Evolutionary conservation across 768 basidiomycete species (phyloP).

Genomic region (Lepiota venenata): DNA sequence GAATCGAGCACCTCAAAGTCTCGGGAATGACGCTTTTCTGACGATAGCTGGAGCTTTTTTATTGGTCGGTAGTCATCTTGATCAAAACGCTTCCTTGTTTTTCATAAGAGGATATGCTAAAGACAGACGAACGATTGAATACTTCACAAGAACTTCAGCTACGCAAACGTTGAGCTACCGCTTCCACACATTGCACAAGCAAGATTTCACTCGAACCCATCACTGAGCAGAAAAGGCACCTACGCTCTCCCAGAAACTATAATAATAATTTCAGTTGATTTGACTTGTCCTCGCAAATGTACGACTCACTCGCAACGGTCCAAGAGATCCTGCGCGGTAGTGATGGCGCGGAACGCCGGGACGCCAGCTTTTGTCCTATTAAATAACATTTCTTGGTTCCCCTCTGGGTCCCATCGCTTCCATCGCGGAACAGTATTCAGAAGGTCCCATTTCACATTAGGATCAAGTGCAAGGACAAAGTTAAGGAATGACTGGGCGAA

Average conservation of each 20-base stretch:
- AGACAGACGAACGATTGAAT: no score
- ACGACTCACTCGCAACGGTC: conserved; percentile 6
- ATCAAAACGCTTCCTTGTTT: no score
- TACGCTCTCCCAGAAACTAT: conserved; percentile 8
- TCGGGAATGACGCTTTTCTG: no score
- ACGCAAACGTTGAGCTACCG: no score
- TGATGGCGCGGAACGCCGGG: conserved; percentile 1
- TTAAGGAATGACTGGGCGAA: conserved; percentile 36
- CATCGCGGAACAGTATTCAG: conserved; percentile 33
- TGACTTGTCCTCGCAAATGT: no score
- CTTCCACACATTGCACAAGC: no score
- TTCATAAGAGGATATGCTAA: no score
- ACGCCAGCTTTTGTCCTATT: conserved; percentile 29
- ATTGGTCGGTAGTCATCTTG: no score
- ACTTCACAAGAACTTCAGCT: no score
- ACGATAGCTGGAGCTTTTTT: no score
- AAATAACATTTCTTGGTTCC: conserved; percentile 42
- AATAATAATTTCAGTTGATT: background rate
- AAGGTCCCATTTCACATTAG: conserved; percentile 22
- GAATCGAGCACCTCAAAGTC: no score
- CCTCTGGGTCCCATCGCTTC: conserved; percentile 22
- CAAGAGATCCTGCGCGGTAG: background rate
- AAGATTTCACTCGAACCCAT: no score
- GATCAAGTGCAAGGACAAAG: conserved; percentile 28
- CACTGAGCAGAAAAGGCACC: conserved; percentile 4